Percentiles rank a stretch among this genome's conserved stretches.
These are phyloP conservation scores for Aegle marmelos DNA, from an alignment of 345 rosid genomes.

Conservation along the genomic window DNA sequence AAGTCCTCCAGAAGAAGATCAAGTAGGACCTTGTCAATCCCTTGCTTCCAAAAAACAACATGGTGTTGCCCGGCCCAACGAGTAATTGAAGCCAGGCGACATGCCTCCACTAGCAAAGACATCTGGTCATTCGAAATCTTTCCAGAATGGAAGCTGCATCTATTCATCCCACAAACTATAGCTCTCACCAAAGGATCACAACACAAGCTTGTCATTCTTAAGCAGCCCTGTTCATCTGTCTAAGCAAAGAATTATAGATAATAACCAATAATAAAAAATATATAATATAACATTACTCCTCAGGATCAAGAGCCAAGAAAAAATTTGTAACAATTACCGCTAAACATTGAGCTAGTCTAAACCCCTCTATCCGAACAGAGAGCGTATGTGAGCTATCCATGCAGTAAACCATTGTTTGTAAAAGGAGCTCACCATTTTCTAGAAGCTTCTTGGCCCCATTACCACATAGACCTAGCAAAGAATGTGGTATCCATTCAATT, in stretches of 20 bases:
- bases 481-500: slow-evolving; percentile 12
- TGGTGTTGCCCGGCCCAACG: slow-evolving; percentile 84
- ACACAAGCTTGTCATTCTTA: slow-evolving; percentile 52
- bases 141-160: slow-evolving; percentile 39
- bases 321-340: slow-evolving; percentile 44
- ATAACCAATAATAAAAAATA: slow-evolving; percentile 13
- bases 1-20: slow-evolving; percentile 57
- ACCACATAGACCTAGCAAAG: slow-evolving; percentile 67
- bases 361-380: slow-evolving; percentile 60
- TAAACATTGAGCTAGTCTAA: slow-evolving; percentile 72
- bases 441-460: slow-evolving; percentile 62
- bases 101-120: slow-evolving; percentile 66
- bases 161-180: slow-evolving; percentile 51
- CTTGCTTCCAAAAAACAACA: slow-evolving; percentile 59
- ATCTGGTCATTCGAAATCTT: slow-evolving; percentile 48
- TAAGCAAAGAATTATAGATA: slow-evolving; percentile 35
- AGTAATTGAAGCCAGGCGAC: slow-evolving; percentile 62
- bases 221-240: slow-evolving; percentile 64
- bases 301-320: too few relatives aligned
- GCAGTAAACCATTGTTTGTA: slow-evolving; percentile 51
- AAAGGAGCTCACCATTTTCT: slow-evolving; percentile 49
- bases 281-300: too few relatives aligned
- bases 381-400: slow-evolving; percentile 51
- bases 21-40: slow-evolving; percentile 55
- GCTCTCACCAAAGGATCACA: slow-evolving; percentile 60